Conservation (phyloP, 2,329 filamentous ascomycete genomes). For the Nothophaeocryptopus gaeumannii region DNA sequence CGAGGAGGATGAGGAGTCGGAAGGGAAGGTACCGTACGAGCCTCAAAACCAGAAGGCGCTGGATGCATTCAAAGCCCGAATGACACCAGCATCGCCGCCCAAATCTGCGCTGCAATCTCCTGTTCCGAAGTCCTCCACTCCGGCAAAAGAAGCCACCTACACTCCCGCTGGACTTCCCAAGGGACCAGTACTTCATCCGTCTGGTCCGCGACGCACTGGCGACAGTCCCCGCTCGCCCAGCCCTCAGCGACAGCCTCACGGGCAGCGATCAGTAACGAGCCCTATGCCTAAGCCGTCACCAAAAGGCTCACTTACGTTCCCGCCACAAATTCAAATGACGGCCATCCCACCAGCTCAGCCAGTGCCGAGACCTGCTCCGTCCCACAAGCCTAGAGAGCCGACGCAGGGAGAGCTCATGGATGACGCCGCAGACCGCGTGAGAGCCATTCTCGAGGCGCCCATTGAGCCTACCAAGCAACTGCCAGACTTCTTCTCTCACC, state of each 20-base stretch:
- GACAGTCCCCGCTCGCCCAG: conserved; percentile 68
- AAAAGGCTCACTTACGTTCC: conserved; percentile 15
- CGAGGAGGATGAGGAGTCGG: conserved; percentile 41
- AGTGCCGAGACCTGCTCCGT: conserved; percentile 31
- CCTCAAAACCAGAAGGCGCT: conserved; percentile 22
- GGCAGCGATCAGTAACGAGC: conserved; percentile 55
- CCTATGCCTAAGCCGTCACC: conserved; percentile 29
- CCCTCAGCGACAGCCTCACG: conserved; percentile 41
- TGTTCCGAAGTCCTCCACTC: conserved; percentile 23
- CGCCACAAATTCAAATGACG: conserved; percentile 30
- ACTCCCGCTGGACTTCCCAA: conserved; percentile 40
- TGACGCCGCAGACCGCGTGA: conserved; percentile 67
- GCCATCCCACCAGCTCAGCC: conserved; percentile 34
- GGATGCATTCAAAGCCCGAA: conserved; percentile 24
- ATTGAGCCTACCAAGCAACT: conserved; percentile 61
- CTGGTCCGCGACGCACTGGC: conserved; percentile 31
- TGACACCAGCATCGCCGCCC: conserved; percentile 25
- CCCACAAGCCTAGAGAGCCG: conserved; percentile 38
- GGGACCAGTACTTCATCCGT: conserved; percentile 55
- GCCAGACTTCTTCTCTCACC: conserved; percentile 64
- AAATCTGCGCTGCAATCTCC: background rate
- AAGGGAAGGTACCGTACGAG: conserved; percentile 43
- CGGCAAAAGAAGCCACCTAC: conserved; percentile 26
- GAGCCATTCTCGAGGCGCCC: conserved; percentile 59
- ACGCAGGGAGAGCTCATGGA: conserved; percentile 55